phyloP scores from a whole-genome alignment of 192 early-diverging fungal species.

The Entrophospora sp. region DNA sequence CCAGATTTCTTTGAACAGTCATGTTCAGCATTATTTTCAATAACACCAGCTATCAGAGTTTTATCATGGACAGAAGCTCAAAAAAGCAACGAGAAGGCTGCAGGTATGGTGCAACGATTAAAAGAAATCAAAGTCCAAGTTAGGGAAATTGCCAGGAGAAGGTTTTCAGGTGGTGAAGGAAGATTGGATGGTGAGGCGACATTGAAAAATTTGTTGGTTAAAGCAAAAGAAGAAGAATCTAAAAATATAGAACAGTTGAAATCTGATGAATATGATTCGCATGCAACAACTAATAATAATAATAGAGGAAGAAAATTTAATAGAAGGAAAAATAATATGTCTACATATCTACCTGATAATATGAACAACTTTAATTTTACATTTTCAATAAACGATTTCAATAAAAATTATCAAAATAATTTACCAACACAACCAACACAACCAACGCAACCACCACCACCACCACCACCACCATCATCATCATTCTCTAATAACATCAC shows the following conservation, averaged over 20 bases:
- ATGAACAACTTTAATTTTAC: slow-evolving; percentile 9
- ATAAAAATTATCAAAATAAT: background rate
- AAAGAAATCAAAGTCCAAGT: slow-evolving; percentile 17
- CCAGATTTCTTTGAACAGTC: slow-evolving; percentile 18
- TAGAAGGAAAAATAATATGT: background rate
- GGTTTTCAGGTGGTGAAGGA: slow-evolving; percentile 5
- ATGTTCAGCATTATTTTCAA: slow-evolving; percentile 12
- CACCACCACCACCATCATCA: background rate
- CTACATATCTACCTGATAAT: background rate
- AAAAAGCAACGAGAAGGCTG: slow-evolving; percentile 8
- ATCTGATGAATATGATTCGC: background rate
- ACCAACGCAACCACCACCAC: background rate
- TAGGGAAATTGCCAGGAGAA: slow-evolving; percentile 14
- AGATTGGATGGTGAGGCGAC: slow-evolving; percentile 19
- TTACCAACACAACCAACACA: background rate
- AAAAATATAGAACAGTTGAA: background rate
- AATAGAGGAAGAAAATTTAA: background rate
- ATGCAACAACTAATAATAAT: background rate
- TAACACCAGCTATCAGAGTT: slow-evolving; percentile 17
- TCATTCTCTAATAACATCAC: background rate
- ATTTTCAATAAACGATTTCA: background rate
- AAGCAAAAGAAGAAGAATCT: slow-evolving; percentile 2
- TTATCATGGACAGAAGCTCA: slow-evolving; percentile 19
- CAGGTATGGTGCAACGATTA: slow-evolving; percentile 11
- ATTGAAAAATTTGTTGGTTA: background rate